Evolutionary conservation across 805 yeast species (phyloP).

Genomic region (Helenozyma rhizophorensis): DNA sequence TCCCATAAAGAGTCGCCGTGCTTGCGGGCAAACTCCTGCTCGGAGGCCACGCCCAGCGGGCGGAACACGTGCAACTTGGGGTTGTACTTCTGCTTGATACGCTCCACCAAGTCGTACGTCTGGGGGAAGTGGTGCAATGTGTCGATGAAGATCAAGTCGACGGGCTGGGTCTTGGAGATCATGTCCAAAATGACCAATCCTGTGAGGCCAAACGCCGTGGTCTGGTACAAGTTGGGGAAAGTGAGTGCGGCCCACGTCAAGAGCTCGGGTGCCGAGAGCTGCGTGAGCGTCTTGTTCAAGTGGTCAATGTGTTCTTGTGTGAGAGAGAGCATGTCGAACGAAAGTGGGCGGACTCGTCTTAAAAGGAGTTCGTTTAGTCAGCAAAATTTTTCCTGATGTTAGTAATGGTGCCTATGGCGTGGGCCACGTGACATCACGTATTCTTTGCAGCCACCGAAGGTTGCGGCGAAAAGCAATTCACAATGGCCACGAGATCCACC

Average conservation of each 20-base stretch:
- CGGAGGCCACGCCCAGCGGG: slow-evolving; percentile 57
- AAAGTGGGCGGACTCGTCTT: background rate
- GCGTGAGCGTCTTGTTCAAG: slow-evolving; percentile 58
- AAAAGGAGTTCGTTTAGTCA: too few species aligned
- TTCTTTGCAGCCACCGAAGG: slow-evolving; percentile 1
- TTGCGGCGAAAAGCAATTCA: too few species aligned
- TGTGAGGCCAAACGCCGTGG: slow-evolving; percentile 93
- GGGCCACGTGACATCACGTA: slow-evolving; percentile 16
- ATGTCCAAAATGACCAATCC: slow-evolving; percentile 88
- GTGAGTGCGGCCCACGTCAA: slow-evolving; percentile 80
- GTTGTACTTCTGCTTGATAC: slow-evolving; percentile 50
- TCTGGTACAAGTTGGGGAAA: slow-evolving; percentile 78
- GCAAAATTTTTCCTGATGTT: background rate
- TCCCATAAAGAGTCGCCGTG: slow-evolving; percentile 86
- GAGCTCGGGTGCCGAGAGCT: slow-evolving; percentile 63
- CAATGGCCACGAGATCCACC: too few species aligned
- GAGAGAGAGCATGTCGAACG: slow-evolving; percentile 10
- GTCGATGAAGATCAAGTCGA: slow-evolving; percentile 82
- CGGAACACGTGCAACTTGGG: slow-evolving; percentile 60
- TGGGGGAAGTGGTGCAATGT: slow-evolving; percentile 95
- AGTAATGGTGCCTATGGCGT: background rate
- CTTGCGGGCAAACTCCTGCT: slow-evolving; percentile 55
- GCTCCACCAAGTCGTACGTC: slow-evolving; percentile 68
- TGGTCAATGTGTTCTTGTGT: slow-evolving; percentile 53
- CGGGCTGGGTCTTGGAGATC: slow-evolving; percentile 46